Evolutionary conservation across 257 asterid genomes (phyloP).

Genomic region (Knoxia roxburghii): DNA sequence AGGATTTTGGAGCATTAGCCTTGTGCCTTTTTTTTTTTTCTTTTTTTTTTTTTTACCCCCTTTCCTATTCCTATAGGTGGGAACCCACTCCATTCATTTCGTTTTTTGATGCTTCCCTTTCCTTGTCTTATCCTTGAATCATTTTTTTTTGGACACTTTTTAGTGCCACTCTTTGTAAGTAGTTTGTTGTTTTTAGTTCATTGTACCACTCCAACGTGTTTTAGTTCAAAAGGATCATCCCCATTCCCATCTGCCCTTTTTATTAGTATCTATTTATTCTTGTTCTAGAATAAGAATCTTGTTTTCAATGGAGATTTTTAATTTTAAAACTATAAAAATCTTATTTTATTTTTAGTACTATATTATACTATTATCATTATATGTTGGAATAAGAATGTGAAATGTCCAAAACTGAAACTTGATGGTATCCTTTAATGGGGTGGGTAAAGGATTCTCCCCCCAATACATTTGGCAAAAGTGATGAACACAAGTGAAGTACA

Average conservation of each 20-base stretch:
- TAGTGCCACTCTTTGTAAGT: background rate
- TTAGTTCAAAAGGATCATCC: background rate
- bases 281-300: too few species aligned
- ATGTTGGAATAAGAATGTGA: background rate
- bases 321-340: too few species aligned
- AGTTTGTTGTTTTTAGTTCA: background rate
- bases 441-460: slow-evolving; percentile 3
- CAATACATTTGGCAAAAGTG: background rate
- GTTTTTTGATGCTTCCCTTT: slow-evolving; percentile 6
- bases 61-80: background rate
- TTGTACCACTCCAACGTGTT: background rate
- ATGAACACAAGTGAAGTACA: background rate
- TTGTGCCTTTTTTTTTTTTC: background rate
- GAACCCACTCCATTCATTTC: slow-evolving; percentile 11
- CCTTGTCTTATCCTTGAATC: slow-evolving; percentile 1
- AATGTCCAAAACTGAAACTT: background rate
- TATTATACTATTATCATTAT: too few species aligned
- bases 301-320: too few species aligned
- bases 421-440: slow-evolving; percentile 4
- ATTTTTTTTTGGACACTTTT: background rate
- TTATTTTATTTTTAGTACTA: too few species aligned
- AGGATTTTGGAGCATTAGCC: slow-evolving; percentile 6
- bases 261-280: too few species aligned
- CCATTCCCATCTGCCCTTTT: background rate
- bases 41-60: too few species aligned